Percentiles rank a stretch among this genome's conserved stretches.
Evolutionary conservation across 768 basidiomycete genomes (phyloP).

Genomic region (Boletus patriciae): DNA sequence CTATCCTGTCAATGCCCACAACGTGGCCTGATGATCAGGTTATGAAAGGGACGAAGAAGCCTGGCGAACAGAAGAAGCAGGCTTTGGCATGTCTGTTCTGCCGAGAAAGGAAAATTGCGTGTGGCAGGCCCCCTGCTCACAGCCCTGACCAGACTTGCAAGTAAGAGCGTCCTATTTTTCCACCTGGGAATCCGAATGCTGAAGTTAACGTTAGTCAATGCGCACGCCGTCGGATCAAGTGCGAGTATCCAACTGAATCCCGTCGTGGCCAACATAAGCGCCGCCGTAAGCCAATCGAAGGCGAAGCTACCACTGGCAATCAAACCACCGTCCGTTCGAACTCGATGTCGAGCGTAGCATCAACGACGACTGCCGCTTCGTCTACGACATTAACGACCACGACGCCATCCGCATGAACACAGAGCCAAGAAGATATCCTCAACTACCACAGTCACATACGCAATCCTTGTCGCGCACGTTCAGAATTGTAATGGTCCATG

Average conservation of each 20-base stretch:
- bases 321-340: slow-evolving; percentile 24
- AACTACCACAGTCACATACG: neutral
- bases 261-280: slow-evolving; percentile 48
- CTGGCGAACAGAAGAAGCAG: slow-evolving; percentile 44
- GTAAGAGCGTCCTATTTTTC: slow-evolving; percentile 32
- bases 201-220: slow-evolving; percentile 42
- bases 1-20: slow-evolving; percentile 24
- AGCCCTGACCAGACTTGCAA: slow-evolving; percentile 45
- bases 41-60: slow-evolving; percentile 35
- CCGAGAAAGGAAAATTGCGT: slow-evolving; percentile 51
- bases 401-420: slow-evolving; percentile 21
- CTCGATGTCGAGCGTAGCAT: slow-evolving; percentile 15
- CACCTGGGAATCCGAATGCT: slow-evolving; percentile 9
- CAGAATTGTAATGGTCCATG: slow-evolving; percentile 10
- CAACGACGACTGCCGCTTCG: slow-evolving; percentile 15
- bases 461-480: slow-evolving; percentile 10
- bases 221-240: slow-evolving; percentile 45
- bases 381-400: slow-evolving; percentile 25
- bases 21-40: slow-evolving; percentile 38
- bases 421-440: slow-evolving; percentile 1
- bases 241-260: slow-evolving; percentile 51
- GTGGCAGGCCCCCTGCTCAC: slow-evolving; percentile 43
- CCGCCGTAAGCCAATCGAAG: slow-evolving; percentile 32
- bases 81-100: slow-evolving; percentile 50
- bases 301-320: slow-evolving; percentile 21